Base-by-base conservation (phyloP, 177 flowering plant genomes). In the Tripterygium wilfordii region DNA sequence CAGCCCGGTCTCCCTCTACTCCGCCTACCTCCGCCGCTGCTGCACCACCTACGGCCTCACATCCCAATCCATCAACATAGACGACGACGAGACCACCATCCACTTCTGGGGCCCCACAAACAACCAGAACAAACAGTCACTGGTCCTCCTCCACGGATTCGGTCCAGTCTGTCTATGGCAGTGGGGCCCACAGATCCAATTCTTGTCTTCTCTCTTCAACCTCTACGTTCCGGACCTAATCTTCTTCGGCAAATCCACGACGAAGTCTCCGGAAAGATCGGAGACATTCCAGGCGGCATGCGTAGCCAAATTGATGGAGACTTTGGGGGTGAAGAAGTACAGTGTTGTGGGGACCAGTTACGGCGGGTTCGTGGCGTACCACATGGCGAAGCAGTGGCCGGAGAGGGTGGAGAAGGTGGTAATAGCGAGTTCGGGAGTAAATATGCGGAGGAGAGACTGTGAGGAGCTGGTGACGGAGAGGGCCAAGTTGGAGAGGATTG, bases 361-460 rank as follows among this genome's bases (percentile, higher is more conserved):
- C 53, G 92, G 95, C 9, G 92, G 97, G 20, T 67, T 83, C 14
- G 84, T 88, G 49, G 79, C 92, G 42, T 89, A 85, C 53, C 63
- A 60, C 16, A 32, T 89, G 83, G 95, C 81, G 33, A 50, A 32
- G 42, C 56, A 73, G 70, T 78, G 61, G 68, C 80, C 76, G 54
- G 89, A 82, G 36, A 68, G 71, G 48, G 80, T 85, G 31, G 79
- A 76, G 56, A 82, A 74, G 56, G 95, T 85, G 53, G 78, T 85
- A 51, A 75, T 89, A 3, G 97, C 97, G 3, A 85, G 92, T 64
- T 89, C 95, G 0, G 97, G 67, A 1, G 67, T 83, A 10, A 83
- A 80, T 46, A 61, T 58, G 77, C 56, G 46, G 43, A 48, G 14
- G 56, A 31, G 48, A 4, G 92, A 85, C 51, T 64, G 61, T 35